Base-by-base conservation (phyloP, 2,329 filamentous ascomycete genomes). In the Phialocephala sp. region DNA sequence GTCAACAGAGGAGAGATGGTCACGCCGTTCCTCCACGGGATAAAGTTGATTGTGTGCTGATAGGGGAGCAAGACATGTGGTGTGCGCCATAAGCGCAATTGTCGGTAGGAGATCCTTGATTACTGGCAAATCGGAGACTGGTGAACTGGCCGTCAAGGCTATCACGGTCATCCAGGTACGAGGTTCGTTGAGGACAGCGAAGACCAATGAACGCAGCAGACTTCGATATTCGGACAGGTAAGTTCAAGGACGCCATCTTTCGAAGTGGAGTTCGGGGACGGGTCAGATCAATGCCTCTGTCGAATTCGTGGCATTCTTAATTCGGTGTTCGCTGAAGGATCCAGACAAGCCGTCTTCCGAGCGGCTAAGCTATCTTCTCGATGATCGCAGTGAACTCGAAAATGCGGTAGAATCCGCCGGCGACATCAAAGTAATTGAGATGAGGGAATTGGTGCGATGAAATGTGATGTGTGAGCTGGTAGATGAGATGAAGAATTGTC, bases 1-100 rank as follows among this genome's bases (percentile, higher is more conserved):
- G 64, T 65, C 64, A 69, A 68, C 63, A 66, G 41, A 9, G 27
- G 15, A 2, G 41, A 24, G 36, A 47, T 50, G 67, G 63, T 67
- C 68, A 67, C 59, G 52, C 62, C n/a, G 47, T 62, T 61, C 37
- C 63, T 63, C 61, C 64, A 63, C 63, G 24, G 57, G 61, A 24
- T 37, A 41, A 41, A 45, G 60, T 60, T 63, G 43, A 55, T 60
- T 62, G 60, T 56, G 50, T 60, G 63, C 52, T 66, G 71, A 71
- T 70, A 73, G 69, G 67, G 57, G 57, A 32, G 22, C 55, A 61
- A 64, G 60, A 67, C 66, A 66, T 69, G 66, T 68, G 50, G 62
- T 67, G 58, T 68, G 70, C 70, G 71, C 68, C 69, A 70, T 71
- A 66, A 69, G 69, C 72, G 68, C 68, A 72, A 66, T 41, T 43